These are phyloP conservation scores for Diaporthe velutina DNA, from an alignment of 2,329 filamentous ascomycete species.

Conservation along the genomic window DNA sequence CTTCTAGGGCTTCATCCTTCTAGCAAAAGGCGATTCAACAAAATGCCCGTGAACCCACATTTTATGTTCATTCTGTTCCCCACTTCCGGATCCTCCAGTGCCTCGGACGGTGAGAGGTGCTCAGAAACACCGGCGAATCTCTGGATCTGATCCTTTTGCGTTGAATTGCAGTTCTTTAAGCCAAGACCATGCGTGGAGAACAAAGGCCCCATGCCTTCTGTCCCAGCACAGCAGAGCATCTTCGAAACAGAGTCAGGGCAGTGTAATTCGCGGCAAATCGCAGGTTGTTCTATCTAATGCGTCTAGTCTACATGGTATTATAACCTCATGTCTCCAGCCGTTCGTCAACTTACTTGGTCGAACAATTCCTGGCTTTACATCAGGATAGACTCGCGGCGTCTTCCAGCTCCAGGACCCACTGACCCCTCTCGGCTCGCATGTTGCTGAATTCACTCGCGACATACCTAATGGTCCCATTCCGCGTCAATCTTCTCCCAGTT, in stretches of 20 bases:
- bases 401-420: background rate
- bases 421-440: background rate
- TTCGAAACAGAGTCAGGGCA: too few species aligned
- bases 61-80: too few species aligned
- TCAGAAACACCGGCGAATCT: too few species aligned
- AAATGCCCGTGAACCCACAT: too few species aligned
- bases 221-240: background rate
- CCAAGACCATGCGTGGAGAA: background rate
- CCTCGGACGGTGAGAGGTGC: too few species aligned
- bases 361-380: background rate
- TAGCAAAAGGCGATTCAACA: too few species aligned
- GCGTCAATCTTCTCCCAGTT: conserved; percentile 86
- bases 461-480: conserved; percentile 71
- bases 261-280: background rate
- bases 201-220: too few species aligned
- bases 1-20: too few species aligned
- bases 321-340: background rate
- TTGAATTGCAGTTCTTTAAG: too few species aligned
- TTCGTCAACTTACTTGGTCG: background rate
- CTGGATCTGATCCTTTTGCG: background rate
- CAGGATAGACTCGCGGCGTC: background rate
- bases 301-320: conserved; percentile 18
- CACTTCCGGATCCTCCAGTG: too few species aligned
- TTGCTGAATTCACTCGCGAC: background rate
- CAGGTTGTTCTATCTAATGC: conserved; percentile 4